Percentiles rank a stretch among this genome's conserved stretches.
These are phyloP conservation scores for Skeletonema tropicum DNA, from an alignment of 108 stramenopile species.

Conservation along the genomic window DNA sequence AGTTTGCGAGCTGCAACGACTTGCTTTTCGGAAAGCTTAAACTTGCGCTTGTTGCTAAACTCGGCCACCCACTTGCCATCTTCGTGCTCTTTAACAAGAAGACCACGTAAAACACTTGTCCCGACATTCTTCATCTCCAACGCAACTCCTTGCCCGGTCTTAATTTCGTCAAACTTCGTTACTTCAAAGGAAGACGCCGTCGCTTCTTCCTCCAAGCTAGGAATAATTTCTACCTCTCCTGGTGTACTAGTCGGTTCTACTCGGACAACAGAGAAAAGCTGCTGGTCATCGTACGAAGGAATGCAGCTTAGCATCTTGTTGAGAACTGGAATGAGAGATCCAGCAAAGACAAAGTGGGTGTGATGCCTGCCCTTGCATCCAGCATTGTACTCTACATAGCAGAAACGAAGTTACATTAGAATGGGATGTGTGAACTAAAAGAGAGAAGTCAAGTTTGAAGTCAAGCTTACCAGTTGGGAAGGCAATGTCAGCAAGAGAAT, in stretches of 20 bases:
- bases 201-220: neutral
- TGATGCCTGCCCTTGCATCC: conserved; percentile 6
- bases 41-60: conserved; percentile 5
- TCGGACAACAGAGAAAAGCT: conserved; percentile 8
- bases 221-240: conserved; percentile 18
- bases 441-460: neutral
- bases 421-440: no score
- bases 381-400: neutral
- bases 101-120: neutral
- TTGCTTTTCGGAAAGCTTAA: neutral
- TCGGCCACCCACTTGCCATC: conserved; percentile 6
- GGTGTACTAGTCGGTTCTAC: conserved; percentile 25
- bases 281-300: neutral
- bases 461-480: neutral
- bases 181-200: neutral
- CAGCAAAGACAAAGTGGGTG: conserved; percentile 10
- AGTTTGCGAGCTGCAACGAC: neutral
- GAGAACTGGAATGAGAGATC: neutral
- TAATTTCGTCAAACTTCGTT: neutral
- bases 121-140: conserved; percentile 13
- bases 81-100: neutral
- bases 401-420: no score
- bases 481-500: neutral
- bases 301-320: conserved; percentile 5
- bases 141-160: conserved; percentile 7